Percentiles rank a stretch among this genome's conserved stretches.
phyloP scores from a whole-genome alignment of 768 basidiomycete genomes.

The Psilocybe azurescens region DNA sequence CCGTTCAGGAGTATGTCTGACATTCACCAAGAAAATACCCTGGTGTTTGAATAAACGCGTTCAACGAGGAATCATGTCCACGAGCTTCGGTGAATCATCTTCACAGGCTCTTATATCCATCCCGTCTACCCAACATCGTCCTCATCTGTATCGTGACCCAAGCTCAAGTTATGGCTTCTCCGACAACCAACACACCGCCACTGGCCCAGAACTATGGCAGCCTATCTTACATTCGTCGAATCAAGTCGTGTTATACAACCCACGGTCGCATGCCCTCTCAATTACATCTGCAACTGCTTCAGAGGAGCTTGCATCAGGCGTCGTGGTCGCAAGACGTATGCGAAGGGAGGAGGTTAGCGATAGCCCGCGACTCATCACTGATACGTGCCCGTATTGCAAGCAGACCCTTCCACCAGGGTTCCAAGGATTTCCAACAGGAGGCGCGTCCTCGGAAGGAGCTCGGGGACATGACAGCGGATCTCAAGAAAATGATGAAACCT shows the following conservation, averaged over 20 bases:
- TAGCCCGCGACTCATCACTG: constrained; percentile 10
- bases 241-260: constrained; percentile 88
- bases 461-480: constrained; percentile 22
- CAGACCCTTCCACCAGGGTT: constrained; percentile 58
- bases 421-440: constrained; percentile 23
- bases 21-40: neutral
- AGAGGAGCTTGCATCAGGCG: constrained; percentile 29
- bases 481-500: constrained; percentile 5
- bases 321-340: constrained; percentile 26
- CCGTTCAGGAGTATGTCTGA: neutral
- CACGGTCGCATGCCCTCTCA: constrained; percentile 81
- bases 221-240: constrained; percentile 84
- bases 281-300: constrained; percentile 47
- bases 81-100: neutral
- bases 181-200: neutral
- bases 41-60: neutral
- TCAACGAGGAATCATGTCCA: neutral
- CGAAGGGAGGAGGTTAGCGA: constrained; percentile 17
- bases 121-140: constrained; percentile 3
- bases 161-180: neutral
- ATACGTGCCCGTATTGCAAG: constrained; percentile 78
- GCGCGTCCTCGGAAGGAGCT: constrained; percentile 18
- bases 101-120: constrained; percentile 19
- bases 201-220: constrained; percentile 56
- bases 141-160: neutral